phyloP scores from a whole-genome alignment of 129 eudicot genomes.

The Flaveria brownii region DNA sequence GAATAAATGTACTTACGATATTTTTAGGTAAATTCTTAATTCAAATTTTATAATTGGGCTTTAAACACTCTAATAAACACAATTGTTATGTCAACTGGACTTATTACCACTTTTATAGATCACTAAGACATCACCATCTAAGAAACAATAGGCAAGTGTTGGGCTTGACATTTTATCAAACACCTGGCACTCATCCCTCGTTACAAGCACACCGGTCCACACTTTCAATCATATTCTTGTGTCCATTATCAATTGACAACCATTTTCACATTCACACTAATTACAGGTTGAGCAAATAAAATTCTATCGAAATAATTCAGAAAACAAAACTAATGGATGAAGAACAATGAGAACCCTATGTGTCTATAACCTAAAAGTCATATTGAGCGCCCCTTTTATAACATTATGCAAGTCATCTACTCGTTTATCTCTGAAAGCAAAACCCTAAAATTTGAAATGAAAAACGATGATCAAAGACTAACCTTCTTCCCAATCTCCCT shows the following conservation, averaged over 20 bases:
- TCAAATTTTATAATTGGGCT: background rate
- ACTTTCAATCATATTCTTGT: background rate
- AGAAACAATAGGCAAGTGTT: no score
- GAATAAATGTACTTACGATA: background rate
- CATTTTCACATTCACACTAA: background rate
- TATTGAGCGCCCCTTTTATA: no score
- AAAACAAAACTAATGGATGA: background rate
- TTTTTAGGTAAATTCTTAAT: background rate
- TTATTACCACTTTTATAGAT: no score
- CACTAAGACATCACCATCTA: no score
- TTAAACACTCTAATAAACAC: no score
- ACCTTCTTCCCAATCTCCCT: conserved; percentile 75
- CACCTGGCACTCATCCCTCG: conserved; percentile 14
- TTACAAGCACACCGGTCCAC: conserved; percentile 4
- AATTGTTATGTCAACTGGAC: no score
- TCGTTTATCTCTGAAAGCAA: background rate
- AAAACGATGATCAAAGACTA: background rate
- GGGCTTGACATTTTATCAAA: conserved; percentile 17
- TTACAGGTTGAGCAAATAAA: background rate
- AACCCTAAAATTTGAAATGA: background rate
- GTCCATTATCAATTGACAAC: background rate
- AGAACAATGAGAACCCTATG: no score
- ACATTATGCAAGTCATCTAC: no score
- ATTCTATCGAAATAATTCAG: background rate
- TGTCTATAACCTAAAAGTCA: no score